These are phyloP conservation scores for Fraxinus floribunda DNA, from an alignment of 305 asterid species.

Conservation along the genomic window DNA sequence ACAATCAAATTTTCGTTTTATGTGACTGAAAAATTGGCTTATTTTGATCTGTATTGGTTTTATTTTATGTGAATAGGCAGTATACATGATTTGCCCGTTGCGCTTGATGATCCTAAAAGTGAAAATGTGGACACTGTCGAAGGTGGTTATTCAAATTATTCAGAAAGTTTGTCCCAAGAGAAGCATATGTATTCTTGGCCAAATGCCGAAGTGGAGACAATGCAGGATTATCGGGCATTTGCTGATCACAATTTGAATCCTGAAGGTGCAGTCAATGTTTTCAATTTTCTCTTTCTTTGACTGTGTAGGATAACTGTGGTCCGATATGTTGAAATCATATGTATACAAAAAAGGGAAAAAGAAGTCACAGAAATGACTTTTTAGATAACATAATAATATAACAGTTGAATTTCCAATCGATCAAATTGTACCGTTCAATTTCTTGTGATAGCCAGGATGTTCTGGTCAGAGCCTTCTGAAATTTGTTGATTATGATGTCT, in stretches of 20 bases:
- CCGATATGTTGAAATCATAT: neutral
- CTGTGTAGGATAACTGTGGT: neutral
- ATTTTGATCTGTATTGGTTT: neutral
- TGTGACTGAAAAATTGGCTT: neutral
- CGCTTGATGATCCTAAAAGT: slow-evolving; percentile 45
- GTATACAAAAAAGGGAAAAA: neutral
- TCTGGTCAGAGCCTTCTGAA: slow-evolving; percentile 1
- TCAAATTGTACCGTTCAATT: neutral
- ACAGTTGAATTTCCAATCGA: neutral
- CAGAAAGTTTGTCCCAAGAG: slow-evolving; percentile 33
- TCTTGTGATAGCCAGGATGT: neutral
- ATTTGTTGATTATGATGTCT: slow-evolving; percentile 1
- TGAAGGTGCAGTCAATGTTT: slow-evolving; percentile 37
- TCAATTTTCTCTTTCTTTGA: neutral
- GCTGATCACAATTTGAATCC: slow-evolving; percentile 36
- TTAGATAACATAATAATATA: neutral
- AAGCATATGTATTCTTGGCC: slow-evolving; percentile 31
- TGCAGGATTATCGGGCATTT: slow-evolving; percentile 32
- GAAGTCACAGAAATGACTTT: slow-evolving; percentile 10
- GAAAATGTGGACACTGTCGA: slow-evolving; percentile 35
- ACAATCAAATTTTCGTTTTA: neutral
- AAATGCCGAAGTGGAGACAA: slow-evolving; percentile 34
- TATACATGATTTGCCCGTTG: slow-evolving; percentile 50
- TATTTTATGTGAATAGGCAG: slow-evolving; percentile 43
- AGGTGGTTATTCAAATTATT: slow-evolving; percentile 38